These are phyloP conservation scores for Claviceps spartinae DNA, from an alignment of 2,329 filamentous ascomycete genomes.

Conservation along the genomic window DNA sequence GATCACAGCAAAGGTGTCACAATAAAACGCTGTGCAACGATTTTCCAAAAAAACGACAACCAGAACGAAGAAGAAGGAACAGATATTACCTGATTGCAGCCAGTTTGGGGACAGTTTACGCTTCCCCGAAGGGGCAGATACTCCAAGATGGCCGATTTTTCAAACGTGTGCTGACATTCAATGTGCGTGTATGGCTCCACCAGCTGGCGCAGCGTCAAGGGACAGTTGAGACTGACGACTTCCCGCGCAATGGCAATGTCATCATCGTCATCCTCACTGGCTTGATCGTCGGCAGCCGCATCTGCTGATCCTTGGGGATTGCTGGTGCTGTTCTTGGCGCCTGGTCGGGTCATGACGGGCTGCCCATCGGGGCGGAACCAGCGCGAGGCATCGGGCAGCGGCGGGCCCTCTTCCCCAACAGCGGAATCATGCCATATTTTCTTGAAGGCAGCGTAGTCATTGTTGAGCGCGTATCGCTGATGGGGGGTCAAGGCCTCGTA, in stretches of 20 bases:
- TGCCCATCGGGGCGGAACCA: constrained; percentile 39
- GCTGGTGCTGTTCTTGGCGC: not conserved
- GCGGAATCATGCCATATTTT: constrained; percentile 41
- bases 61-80: too few relatives aligned
- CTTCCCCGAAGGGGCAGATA: constrained; percentile 29
- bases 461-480: constrained; percentile 40
- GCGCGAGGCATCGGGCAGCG: constrained; percentile 36
- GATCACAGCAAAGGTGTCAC: not conserved
- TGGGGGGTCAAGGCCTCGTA: constrained; percentile 29
- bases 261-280: constrained; percentile 44
- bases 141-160: constrained; percentile 49
- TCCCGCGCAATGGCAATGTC: constrained; percentile 55
- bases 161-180: constrained; percentile 60
- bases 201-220: constrained; percentile 51
- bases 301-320: not conserved
- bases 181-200: constrained; percentile 51
- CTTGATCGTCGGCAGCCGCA: constrained; percentile 3
- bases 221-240: constrained; percentile 53
- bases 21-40: not conserved
- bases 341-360: constrained; percentile 22
- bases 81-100: constrained; percentile 44
- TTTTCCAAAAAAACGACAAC: not conserved
- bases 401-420: constrained; percentile 33
- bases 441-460: constrained; percentile 47
- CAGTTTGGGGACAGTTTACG: constrained; percentile 49